A percentile compares a stretch with the other conserved stretches of the same genome.
These are phyloP conservation scores for Fusarium verrucosum DNA, from an alignment of 2,329 filamentous ascomycete genomes.

Conservation along the genomic window DNA sequence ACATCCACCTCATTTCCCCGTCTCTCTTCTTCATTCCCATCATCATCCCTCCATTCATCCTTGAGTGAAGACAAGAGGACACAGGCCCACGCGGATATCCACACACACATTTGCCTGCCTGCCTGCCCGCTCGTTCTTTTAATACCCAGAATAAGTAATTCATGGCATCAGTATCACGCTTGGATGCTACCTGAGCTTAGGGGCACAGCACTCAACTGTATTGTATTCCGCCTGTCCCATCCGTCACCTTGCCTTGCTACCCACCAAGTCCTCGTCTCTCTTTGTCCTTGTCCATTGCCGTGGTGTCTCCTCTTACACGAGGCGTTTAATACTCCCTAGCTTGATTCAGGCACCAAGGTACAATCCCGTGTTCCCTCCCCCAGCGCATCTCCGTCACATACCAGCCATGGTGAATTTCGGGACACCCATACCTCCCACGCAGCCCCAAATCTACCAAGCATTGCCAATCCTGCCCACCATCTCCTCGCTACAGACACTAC, in stretches of 20 bases:
- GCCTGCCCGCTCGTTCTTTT: constrained; percentile 1
- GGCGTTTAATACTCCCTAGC: constrained; percentile 28
- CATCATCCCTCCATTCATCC: constrained; percentile 24
- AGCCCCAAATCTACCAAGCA: constrained; percentile 27
- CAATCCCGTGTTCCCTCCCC: constrained; percentile 24
- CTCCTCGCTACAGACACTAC: constrained; percentile 32
- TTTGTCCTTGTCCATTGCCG: constrained; percentile 13
- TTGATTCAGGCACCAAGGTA: constrained; percentile 34
- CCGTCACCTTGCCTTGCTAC: constrained; percentile 9
- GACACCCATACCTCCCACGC: constrained; percentile 29
- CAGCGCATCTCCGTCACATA: constrained; percentile 32
- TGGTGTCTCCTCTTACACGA: constrained; percentile 22
- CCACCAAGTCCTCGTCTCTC: constrained; percentile 11
- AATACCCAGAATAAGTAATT: constrained; percentile 12
- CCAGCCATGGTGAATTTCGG: constrained; percentile 25
- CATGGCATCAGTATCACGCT: constrained; percentile 4
- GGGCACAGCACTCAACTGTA: too few relatives aligned
- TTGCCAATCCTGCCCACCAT: constrained; percentile 26
- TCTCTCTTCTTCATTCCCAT: constrained; percentile 33
- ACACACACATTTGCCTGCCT: constrained; percentile 17
- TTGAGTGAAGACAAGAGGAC: not conserved
- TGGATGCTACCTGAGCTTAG: constrained; percentile 7
- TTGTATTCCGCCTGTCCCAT: constrained; percentile 20
- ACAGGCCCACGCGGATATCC: not conserved
- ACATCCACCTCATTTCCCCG: constrained; percentile 27